phyloP scores from a whole-genome alignment of 163 green algal genomes.

The Scenedesmus sp. region DNA sequence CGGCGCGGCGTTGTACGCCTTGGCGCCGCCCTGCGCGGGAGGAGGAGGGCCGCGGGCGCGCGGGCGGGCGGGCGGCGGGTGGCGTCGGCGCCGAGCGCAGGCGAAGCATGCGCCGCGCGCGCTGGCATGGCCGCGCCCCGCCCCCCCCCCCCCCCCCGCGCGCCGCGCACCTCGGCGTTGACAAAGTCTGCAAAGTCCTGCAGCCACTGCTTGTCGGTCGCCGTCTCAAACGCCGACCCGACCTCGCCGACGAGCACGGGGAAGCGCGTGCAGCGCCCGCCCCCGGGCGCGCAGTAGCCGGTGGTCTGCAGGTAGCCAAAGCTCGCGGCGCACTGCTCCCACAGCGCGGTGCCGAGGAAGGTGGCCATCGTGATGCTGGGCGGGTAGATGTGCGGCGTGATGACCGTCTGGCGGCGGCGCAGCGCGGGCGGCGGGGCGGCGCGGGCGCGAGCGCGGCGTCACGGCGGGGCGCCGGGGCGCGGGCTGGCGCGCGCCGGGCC shows the following conservation, averaged over 20 bases:
- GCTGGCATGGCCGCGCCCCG: not conserved
- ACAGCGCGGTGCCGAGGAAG: conserved; percentile 42
- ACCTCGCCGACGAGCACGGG: conserved; percentile 48
- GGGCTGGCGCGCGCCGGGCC: no score
- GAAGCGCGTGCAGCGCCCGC: conserved; percentile 33
- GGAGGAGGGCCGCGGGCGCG: no score
- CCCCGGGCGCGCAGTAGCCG: conserved; percentile 27
- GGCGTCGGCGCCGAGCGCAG: no score
- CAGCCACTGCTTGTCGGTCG: conserved; percentile 46
- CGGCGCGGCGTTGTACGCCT: conserved; percentile 4
- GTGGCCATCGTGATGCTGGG: conserved; percentile 45
- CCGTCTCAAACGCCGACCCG: conserved; percentile 42
- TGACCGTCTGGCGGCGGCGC: conserved; percentile 6
- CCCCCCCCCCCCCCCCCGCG: not conserved
- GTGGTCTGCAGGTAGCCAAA: conserved; percentile 49
- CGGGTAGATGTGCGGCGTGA: conserved; percentile 51
- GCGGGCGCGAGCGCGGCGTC: no score
- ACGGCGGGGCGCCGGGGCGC: no score
- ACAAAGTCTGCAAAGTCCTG: conserved; percentile 50
- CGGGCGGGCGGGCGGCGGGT: no score
- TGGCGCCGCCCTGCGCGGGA: conserved; percentile 14
- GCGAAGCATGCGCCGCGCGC: not conserved
- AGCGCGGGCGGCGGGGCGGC: no score
- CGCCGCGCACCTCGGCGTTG: conserved; percentile 37
- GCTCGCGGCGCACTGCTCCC: conserved; percentile 28